Base-by-base conservation (phyloP, 108 stramenopile genomes). In the Poteriospumella lacustris region DNA sequence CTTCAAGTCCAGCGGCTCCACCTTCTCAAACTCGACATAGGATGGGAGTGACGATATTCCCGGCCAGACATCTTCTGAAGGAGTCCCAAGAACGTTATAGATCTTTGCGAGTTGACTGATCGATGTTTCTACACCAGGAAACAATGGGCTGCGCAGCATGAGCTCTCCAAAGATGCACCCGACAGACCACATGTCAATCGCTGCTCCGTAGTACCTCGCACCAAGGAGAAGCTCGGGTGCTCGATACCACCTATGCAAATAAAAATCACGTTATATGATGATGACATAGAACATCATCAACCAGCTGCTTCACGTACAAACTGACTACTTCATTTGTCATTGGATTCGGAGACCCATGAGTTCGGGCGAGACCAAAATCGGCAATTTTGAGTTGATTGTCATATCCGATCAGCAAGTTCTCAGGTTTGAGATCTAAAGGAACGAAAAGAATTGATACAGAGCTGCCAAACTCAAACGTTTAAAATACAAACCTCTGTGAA, bases 151-250 rank as follows among this genome's bases (percentile, higher is more conserved):
- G 26, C 70, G 3, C 36, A 73, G 33, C 9, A 73, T 38, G 3
- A 73, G 26, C 70, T 73, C 70, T 12, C 40, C 70, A 44, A 73
- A 73, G 28, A 73, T 73, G 31, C 70, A 73, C 28, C 70, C 70
- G 9, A 56, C 41, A 34, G 70, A n/a, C 70, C 70, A 73, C 28
- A 73, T 73, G 36, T 73, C 70, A 3, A 73, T 24, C 9, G 40
- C 70, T 5, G 42, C 43, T 12, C 31, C 28, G 24, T 73, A 73
- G 42, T 42, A 56, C 43, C 36, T 5, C 28, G 70, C 70, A 73
- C 70, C 70, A 42, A 52, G 36, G 38, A 73, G 42, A 5, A 73
- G 42, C 47, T 73, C 70, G 5, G 70, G 70, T 29, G 70, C 70
- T 56, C 70, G 12, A 73, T 73, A 73, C 43, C 70, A 44, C 12